These are phyloP conservation scores for Fusarium phyllophilum DNA, from an alignment of 2,329 filamentous ascomycete species.

Conservation along the genomic window DNA sequence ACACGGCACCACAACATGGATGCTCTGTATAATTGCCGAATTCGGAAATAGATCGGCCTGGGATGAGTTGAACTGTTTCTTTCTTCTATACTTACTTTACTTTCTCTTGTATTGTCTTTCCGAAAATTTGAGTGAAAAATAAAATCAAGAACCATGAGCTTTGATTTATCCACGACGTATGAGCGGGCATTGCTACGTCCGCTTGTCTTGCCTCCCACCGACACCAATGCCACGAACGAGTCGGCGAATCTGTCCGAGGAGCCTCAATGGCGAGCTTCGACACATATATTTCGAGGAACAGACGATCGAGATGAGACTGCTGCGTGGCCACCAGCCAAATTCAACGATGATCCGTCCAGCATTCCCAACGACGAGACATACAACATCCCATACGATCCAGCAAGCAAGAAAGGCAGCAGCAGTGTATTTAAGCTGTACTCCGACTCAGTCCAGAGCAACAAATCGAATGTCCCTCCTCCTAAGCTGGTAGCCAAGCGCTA, in stretches of 20 bases:
- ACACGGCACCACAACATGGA: background rate
- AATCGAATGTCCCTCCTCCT: rapidly evolving
- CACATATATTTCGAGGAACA: background rate
- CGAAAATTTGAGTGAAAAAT: rapidly evolving
- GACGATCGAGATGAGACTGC: background rate
- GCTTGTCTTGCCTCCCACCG: background rate
- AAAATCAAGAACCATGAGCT: background rate
- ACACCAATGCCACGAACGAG: background rate
- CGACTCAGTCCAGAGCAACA: rapidly evolving
- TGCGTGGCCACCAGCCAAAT: background rate
- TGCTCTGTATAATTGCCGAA: background rate
- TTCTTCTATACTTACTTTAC: rapidly evolving
- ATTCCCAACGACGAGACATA: background rate
- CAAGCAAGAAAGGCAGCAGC: background rate
- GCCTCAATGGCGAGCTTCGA: background rate
- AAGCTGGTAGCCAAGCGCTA: background rate
- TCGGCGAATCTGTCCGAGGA: background rate
- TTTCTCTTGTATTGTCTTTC: rapidly evolving
- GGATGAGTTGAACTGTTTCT: background rate
- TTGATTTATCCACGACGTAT: background rate
- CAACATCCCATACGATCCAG: background rate
- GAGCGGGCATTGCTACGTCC: background rate
- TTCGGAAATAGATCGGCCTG: background rate
- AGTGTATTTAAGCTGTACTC: rapidly evolving
- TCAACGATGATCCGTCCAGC: background rate